Base-by-base conservation (phyloP, 2,329 filamentous ascomycete species). In the Sarocladiaceae sp. region DNA sequence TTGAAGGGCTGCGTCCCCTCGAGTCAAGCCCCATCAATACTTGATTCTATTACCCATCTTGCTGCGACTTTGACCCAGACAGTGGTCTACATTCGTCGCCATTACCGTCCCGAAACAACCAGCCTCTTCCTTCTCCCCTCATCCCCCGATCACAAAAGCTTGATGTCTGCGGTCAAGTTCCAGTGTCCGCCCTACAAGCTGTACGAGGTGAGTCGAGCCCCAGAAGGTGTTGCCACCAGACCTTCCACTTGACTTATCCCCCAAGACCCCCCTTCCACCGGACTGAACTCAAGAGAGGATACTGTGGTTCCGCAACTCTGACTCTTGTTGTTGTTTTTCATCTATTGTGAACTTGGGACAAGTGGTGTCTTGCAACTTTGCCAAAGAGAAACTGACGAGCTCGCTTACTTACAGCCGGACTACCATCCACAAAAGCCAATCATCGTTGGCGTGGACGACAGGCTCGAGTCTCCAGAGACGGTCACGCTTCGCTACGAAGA, bases 141-240 rank as follows among this genome's bases (percentile, higher is more conserved):
- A 62, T 63, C 62, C 69, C 69, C 12, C 13, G 3, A 15, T 8
- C 22, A 36, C 47, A 31, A 50, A n/a, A 50, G 31, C 47, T 36
- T 50, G 66, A 82, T 82, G 79, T 82, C 79, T 76, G 65, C 73
- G 66, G 67, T 70, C 65, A 81, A 79, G 71, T 78, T 79, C 65
- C 74, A 76, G 61, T 76, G 74, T 64, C 70, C 75, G 62, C 66
- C 75, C 58, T 81, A 80, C 68, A 80, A 79, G 71, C 72, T 79
- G 66, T 81, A 77, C 65, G 77, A 82, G 72, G 78, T 82, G 66
- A 79, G 79, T 78, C 67, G 56, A 58, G 62, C 59, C 60, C 58
- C 47, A 50, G 47, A 50, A 17, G 25, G 7, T 29, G 44, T 33
- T 17, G 44, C 44, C 44, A 48, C 50, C 20, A 49, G 23, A 40